A percentile compares a stretch with the other conserved stretches of the same genome.
These are phyloP conservation scores for Skeletonema tropicum DNA, from an alignment of 108 stramenopile genomes.

Conservation along the genomic window DNA sequence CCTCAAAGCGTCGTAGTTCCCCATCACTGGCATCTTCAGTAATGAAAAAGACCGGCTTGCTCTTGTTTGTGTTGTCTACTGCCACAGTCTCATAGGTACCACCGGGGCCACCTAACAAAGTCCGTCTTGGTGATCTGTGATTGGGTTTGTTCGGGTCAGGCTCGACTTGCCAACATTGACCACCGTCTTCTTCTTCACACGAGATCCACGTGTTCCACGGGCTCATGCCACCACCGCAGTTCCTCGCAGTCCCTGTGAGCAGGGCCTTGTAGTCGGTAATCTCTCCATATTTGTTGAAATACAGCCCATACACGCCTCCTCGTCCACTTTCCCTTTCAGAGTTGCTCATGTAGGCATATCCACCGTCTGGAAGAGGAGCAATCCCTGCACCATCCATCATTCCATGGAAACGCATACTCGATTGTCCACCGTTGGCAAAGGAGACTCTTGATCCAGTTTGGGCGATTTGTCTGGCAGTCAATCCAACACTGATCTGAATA, in stretches of 20 bases:
- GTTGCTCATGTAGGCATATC: constrained; percentile 55
- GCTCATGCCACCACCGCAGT: constrained; percentile 51
- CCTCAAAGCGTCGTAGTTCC: constrained; percentile 24
- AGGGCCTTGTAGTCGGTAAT: constrained; percentile 45
- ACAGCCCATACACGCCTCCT: constrained; percentile 59
- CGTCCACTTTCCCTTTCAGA: constrained; percentile 30
- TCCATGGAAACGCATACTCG: not conserved
- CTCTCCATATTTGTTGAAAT: constrained; percentile 49
- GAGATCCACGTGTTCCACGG: constrained; percentile 5
- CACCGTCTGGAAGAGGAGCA: not conserved
- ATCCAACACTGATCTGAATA: not conserved
- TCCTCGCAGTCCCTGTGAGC: constrained; percentile 41
- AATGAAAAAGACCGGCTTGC: constrained; percentile 49
- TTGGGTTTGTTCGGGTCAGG: constrained; percentile 1
- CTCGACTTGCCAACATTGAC: constrained; percentile 12
- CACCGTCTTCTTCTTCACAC: not conserved
- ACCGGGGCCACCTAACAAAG: not conserved
- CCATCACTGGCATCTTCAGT: constrained; percentile 59
- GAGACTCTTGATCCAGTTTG: not conserved
- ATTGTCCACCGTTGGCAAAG: not conserved
- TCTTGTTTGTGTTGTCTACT: constrained; percentile 47
- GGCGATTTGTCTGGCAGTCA: not conserved
- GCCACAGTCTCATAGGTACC: constrained; percentile 28
- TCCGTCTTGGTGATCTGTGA: not conserved
- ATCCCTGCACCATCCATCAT: constrained; percentile 9